These are phyloP conservation scores for Lumnitzera littorea DNA, from an alignment of 345 rosid species.

Conservation along the genomic window DNA sequence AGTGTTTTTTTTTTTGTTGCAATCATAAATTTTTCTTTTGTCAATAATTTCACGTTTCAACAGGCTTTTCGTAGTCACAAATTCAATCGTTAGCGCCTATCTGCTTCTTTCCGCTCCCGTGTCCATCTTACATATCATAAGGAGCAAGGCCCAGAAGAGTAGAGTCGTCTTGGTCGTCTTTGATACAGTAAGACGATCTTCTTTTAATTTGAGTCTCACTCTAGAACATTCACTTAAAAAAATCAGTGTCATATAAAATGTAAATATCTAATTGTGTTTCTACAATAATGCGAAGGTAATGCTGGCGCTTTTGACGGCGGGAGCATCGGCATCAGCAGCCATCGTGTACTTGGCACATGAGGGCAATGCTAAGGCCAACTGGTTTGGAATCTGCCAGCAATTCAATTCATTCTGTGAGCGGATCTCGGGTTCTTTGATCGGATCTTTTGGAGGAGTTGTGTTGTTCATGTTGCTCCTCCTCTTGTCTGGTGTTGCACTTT, in stretches of 20 bases:
- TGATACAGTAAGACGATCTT: conserved; percentile 35
- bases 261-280: too few species aligned
- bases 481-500: conserved; percentile 44
- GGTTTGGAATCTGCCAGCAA: conserved; percentile 73
- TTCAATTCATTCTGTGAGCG: conserved; percentile 77
- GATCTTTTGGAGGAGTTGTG: conserved; percentile 47
- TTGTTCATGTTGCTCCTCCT: conserved; percentile 37
- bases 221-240: too few species aligned
- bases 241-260: too few species aligned
- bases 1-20: too few species aligned
- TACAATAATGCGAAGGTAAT: conserved; percentile 4
- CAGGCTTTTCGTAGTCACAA: conserved; percentile 74
- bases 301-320: conserved; percentile 55
- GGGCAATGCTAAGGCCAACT: conserved; percentile 60
- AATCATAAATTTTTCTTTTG: too few species aligned
- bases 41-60: not conserved
- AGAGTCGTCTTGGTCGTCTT: conserved; percentile 41
- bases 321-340: conserved; percentile 76
- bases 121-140: conserved; percentile 47
- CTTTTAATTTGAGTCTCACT: too few species aligned
- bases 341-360: conserved; percentile 70
- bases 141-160: conserved; percentile 37
- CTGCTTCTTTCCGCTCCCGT: conserved; percentile 52
- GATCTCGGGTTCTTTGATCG: conserved; percentile 61
- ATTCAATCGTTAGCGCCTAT: conserved; percentile 50